Evolutionary conservation across 2,329 filamentous ascomycete genomes (phyloP).

Genomic region (Scedosporium apiospermum): DNA sequence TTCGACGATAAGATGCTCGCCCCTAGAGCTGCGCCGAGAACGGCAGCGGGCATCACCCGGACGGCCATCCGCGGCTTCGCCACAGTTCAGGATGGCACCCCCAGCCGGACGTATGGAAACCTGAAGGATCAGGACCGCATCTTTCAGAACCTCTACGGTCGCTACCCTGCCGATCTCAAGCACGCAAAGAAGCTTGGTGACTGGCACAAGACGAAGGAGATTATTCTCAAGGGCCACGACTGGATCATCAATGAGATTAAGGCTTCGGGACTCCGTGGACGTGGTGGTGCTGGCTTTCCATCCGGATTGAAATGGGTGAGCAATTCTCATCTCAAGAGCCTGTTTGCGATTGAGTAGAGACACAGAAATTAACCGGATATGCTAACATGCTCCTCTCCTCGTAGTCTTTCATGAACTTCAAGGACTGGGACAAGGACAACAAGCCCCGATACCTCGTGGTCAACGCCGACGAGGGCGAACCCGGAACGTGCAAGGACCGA

Average conservation of each 20-base stretch:
- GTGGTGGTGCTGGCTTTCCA: conserved; percentile 95
- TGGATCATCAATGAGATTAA: conserved; percentile 99
- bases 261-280: conserved; percentile 86
- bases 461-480: conserved; percentile 97
- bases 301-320: conserved; percentile 98
- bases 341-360: background rate
- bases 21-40: conserved; percentile 29
- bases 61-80: conserved; percentile 60
- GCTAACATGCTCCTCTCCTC: background rate
- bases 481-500: conserved; percentile 97
- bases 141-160: conserved; percentile 96
- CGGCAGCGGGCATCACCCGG: conserved; percentile 30
- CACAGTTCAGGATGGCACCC: conserved; percentile 60
- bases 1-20: conserved; percentile 31
- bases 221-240: conserved; percentile 87
- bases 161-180: conserved; percentile 84
- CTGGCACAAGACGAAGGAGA: conserved; percentile 99
- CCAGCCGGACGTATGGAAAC: conserved; percentile 67
- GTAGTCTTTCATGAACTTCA: conserved; percentile 99
- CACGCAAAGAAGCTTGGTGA: conserved; percentile 96
- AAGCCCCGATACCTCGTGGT: conserved; percentile 96
- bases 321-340: conserved; percentile 14
- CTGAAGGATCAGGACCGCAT: conserved; percentile 96
- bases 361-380: background rate
- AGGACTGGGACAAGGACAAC: conserved; percentile 96